A percentile compares a stretch with the other conserved stretches of the same genome.
Evolutionary conservation across 2,329 filamentous ascomycete genomes (phyloP).

Genomic region (Juglanconis oblonga): DNA sequence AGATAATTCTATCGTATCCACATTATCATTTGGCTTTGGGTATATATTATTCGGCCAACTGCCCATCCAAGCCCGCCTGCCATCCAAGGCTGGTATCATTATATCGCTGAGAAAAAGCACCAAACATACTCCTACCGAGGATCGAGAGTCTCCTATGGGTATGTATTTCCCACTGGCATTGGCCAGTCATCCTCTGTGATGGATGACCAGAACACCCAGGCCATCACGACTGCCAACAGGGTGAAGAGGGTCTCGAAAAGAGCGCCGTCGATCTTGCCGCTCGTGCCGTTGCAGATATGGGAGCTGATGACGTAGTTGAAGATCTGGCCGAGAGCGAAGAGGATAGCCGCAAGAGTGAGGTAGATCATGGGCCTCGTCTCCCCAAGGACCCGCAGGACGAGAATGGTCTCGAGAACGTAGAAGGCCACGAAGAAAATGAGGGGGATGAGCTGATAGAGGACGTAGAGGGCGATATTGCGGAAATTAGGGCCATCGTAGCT

Average conservation of each 20-base stretch:
- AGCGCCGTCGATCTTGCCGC: slow-evolving; percentile 86
- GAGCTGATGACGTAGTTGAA: slow-evolving; percentile 95
- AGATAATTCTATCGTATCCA: slow-evolving; percentile 8
- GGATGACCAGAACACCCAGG: slow-evolving; percentile 98
- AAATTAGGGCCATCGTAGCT: slow-evolving; percentile 47
- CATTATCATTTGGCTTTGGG: slow-evolving; percentile 10
- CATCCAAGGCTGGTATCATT: slow-evolving; percentile 10
- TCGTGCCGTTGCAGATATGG: slow-evolving; percentile 81
- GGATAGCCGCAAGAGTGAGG: slow-evolving; percentile 66
- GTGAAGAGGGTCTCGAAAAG: slow-evolving; percentile 95
- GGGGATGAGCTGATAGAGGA: slow-evolving; percentile 87
- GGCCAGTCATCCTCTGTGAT: slow-evolving; percentile 99
- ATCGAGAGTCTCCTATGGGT: slow-evolving; percentile 22
- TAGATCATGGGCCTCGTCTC: slow-evolving; percentile 94
- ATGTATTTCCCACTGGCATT: slow-evolving; percentile 39
- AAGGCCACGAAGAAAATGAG: slow-evolving; percentile 86
- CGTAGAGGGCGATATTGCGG: slow-evolving; percentile 83
- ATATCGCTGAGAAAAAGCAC: slow-evolving; percentile 4
- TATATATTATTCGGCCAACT: slow-evolving; percentile 11
- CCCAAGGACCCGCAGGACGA: slow-evolving; percentile 83
- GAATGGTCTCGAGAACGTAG: slow-evolving; percentile 76
- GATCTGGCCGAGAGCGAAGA: slow-evolving; percentile 90
- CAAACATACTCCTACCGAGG: neutral
- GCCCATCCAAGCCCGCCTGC: slow-evolving; percentile 4
- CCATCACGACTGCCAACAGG: slow-evolving; percentile 71